Evolutionary conservation across 2,329 filamentous ascomycete species (phyloP).

Genomic region (Zasmidium cellare): DNA sequence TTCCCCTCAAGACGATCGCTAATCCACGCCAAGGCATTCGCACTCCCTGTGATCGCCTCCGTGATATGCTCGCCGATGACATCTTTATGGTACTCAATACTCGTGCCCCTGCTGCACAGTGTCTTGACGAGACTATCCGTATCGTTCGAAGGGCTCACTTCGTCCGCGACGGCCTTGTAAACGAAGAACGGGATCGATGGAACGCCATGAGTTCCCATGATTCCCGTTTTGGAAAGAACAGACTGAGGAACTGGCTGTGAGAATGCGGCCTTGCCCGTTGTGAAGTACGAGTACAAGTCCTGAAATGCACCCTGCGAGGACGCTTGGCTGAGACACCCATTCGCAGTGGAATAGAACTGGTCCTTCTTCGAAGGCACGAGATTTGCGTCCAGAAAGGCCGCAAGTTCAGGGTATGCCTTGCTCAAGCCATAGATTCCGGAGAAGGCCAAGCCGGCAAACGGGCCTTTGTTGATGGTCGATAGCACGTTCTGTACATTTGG

Average conservation of each 20-base stretch:
- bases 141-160: slow-evolving; percentile 41
- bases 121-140: slow-evolving; percentile 42
- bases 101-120: slow-evolving; percentile 35
- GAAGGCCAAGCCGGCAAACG: slow-evolving; percentile 28
- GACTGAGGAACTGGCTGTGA: neutral
- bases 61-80: neutral
- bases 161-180: slow-evolving; percentile 49
- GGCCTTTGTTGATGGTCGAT: slow-evolving; percentile 25
- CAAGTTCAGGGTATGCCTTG: slow-evolving; percentile 26
- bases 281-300: slow-evolving; percentile 43
- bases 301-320: neutral
- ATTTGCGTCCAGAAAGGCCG: neutral
- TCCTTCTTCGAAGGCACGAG: neutral
- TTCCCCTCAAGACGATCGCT: neutral
- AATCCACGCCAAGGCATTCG: neutral
- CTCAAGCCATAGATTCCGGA: slow-evolving; percentile 24
- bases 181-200: slow-evolving; percentile 49
- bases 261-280: slow-evolving; percentile 25
- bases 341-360: neutral
- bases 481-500: slow-evolving; percentile 29
- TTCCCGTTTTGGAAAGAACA: slow-evolving; percentile 27
- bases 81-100: neutral
- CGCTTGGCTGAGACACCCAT: neutral
- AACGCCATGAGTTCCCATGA: slow-evolving; percentile 37
- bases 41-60: neutral